Conservation (phyloP, 345 rosid genomes). For the Draba incana region DNA sequence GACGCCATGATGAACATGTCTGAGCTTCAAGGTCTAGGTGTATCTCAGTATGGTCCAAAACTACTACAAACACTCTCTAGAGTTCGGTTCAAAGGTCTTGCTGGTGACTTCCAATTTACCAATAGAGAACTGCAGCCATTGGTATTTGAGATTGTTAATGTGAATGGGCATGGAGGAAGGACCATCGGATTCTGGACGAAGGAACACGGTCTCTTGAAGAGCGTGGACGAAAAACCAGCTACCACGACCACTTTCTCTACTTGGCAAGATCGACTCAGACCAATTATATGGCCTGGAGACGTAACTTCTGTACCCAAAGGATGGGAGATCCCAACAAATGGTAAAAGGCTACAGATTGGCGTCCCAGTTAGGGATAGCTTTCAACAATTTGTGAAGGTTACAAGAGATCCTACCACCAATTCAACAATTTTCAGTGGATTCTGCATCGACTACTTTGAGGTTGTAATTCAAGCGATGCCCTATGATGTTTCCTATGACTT, state of each 20-base stretch:
- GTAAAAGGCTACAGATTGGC: constrained; percentile 33
- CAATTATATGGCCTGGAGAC: constrained; percentile 45
- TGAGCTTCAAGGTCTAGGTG: constrained; percentile 44
- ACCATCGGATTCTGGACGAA: constrained; percentile 52
- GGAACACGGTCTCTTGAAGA: constrained; percentile 34
- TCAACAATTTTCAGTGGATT: constrained; percentile 26
- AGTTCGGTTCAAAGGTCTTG: constrained; percentile 47
- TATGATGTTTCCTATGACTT: constrained; percentile 32
- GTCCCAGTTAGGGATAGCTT: constrained; percentile 28
- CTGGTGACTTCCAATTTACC: constrained; percentile 43
- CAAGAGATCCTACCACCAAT: constrained; percentile 28
- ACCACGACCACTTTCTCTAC: constrained; percentile 27
- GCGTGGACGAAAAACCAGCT: constrained; percentile 3
- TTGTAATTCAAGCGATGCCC: constrained; percentile 31
- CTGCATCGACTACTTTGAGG: constrained; percentile 41
- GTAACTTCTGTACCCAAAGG: constrained; percentile 25
- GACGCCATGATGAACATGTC: constrained; percentile 30
- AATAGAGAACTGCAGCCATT: constrained; percentile 40
- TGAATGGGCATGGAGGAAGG: constrained; percentile 39
- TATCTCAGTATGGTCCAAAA: constrained; percentile 46
- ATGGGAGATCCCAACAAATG: constrained; percentile 28
- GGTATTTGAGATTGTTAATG: constrained; percentile 49
- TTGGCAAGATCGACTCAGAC: constrained; percentile 23
- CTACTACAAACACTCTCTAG: constrained; percentile 43
- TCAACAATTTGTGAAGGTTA: constrained; percentile 7